Conservation (phyloP, 1,284 basidiomycete species). For the Xanthoconium separans region DNA sequence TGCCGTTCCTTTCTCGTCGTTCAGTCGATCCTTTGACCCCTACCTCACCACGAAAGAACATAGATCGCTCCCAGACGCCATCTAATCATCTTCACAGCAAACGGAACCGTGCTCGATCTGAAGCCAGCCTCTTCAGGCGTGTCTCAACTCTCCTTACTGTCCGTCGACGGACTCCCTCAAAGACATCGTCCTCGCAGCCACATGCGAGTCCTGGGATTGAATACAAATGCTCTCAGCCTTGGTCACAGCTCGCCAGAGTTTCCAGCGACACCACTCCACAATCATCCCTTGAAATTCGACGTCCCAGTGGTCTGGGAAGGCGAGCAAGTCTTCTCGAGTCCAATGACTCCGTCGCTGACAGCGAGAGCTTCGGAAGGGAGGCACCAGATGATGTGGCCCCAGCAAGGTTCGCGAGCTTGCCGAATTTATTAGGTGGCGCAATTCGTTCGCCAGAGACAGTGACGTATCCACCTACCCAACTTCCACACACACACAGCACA, state of each 20-base stretch:
- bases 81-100: conserved; percentile 9
- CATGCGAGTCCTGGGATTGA: conserved; percentile 17
- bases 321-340: conserved; percentile 30
- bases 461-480: neutral
- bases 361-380: conserved; percentile 11
- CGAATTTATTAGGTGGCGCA: conserved; percentile 17
- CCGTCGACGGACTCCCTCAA: conserved; percentile 24
- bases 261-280: conserved; percentile 22
- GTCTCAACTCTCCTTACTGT: conserved; percentile 28
- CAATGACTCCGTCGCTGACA: conserved; percentile 8
- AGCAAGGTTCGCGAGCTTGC: conserved; percentile 16
- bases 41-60: conserved; percentile 6
- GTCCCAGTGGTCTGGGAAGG: conserved; percentile 32
- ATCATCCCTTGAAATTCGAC: conserved; percentile 34
- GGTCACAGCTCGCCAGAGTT: conserved; percentile 17
- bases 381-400: neutral
- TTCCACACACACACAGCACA: neutral
- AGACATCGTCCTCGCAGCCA: conserved; percentile 10
- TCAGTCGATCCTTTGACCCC: conserved; percentile 23
- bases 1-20: conserved; percentile 33
- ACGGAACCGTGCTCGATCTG: conserved; percentile 27
- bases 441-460: conserved; percentile 1
- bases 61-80: neutral
- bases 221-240: conserved; percentile 13
- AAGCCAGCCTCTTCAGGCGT: conserved; percentile 27